Base-by-base conservation (phyloP, 768 basidiomycete species). In the Trametes elegans region DNA sequence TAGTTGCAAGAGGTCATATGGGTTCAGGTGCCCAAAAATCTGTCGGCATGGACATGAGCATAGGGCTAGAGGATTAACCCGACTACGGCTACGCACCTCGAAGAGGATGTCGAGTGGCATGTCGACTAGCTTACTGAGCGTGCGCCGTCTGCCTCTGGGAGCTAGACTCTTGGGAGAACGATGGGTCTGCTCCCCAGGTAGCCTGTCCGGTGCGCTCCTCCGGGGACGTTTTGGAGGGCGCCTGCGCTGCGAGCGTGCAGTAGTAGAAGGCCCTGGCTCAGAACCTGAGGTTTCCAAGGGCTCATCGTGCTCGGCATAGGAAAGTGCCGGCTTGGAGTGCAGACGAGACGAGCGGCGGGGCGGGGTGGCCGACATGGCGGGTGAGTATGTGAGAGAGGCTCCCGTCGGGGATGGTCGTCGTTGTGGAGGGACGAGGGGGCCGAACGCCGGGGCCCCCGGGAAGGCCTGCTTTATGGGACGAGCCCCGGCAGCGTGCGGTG, bases 51-150 rank as follows among this genome's bases (percentile, higher is more conserved):
- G 34, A 23, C 1, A 7, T 18, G 18, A 18, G 27, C 31, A n/a
- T 11, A 14, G 7, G 9, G 2, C 16, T 40, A 19, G 4, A 18
- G 1, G 19, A 11, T 7, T 16, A 9, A 19, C n/a, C n/a, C n/a
- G n/a, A 18, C n/a, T 19, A 19, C 6, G 7, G 29, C 6, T 38
- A 14, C 21, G 14, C 27, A 57, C 55, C 44, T 58, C 56, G 18
- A 47, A 53, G 21, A 58, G 38, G 0, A 58, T 58, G 26, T 58
- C 56, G 3, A 58, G 50, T n/a, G 56, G 56, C 56, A 58, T 58
- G 50, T 58, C 56, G 18, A 50, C 49, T 6, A 58, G 55, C 55
- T 44, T 57, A 34, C 55, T 57, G 32, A 57, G 24, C 6, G 10
- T n/a, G 23, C 54, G 54, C 18, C 54, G 18, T 18, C 54, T 24